A percentile compares a stretch with the other conserved stretches of the same genome.
Evolutionary conservation across 2,329 filamentous ascomycete species (phyloP).

Genomic region (Cladosporium sp.): DNA sequence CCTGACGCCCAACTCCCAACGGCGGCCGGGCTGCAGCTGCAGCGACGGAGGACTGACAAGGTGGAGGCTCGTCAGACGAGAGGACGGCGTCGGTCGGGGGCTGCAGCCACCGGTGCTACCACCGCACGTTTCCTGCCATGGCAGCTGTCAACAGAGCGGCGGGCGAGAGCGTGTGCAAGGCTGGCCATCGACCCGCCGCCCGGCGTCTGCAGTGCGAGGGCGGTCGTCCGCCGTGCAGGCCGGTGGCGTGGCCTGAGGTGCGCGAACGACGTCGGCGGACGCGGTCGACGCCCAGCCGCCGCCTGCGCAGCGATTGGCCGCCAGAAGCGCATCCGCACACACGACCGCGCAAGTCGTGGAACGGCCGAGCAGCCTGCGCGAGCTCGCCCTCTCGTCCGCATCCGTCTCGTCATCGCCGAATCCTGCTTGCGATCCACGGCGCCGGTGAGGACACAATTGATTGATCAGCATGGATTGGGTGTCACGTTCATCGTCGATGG

Average conservation of each 20-base stretch:
- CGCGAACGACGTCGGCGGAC: neutral
- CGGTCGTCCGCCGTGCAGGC: too few species aligned
- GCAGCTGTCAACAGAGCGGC: conserved; percentile 5
- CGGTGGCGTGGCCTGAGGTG: conserved; percentile 4
- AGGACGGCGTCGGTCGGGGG: too few species aligned
- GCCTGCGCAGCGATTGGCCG: neutral
- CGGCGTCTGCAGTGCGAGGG: neutral
- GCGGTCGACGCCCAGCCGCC: neutral
- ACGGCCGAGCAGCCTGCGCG: too few species aligned
- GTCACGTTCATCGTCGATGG: too few species aligned
- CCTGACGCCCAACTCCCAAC: neutral
- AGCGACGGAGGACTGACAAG: too few species aligned
- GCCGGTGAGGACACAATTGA: too few species aligned
- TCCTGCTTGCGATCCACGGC: too few species aligned
- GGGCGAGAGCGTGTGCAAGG: neutral
- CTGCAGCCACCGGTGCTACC: too few species aligned
- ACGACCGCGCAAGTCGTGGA: neutral
- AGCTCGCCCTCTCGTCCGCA: too few species aligned
- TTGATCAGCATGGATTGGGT: too few species aligned
- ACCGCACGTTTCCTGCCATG: neutral
- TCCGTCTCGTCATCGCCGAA: too few species aligned
- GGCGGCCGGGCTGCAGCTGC: conserved; percentile 1
- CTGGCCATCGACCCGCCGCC: too few species aligned
- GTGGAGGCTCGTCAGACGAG: neutral
- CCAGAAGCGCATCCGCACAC: neutral